Conservation (phyloP, 163 green algal species). For the Volvox carteri region DNA sequence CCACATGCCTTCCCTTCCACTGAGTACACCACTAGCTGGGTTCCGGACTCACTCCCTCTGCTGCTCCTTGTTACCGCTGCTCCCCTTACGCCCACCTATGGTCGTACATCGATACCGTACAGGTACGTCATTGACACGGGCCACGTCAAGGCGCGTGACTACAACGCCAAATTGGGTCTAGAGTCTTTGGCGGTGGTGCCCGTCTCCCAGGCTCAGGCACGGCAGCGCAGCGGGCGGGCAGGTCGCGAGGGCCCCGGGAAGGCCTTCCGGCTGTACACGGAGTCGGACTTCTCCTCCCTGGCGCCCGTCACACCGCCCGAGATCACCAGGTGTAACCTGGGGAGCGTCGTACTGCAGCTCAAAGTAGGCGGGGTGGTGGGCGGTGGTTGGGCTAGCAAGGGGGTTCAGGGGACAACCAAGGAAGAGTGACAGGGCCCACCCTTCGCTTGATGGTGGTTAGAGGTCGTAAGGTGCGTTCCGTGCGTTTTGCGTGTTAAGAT, state of each 20-base stretch:
- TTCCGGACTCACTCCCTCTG: too few relatives aligned
- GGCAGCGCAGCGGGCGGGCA: constrained; percentile 89
- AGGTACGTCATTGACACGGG: constrained; percentile 89
- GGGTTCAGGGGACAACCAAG: neutral
- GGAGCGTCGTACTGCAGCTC: constrained; percentile 80
- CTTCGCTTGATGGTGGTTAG: neutral
- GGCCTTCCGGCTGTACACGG: constrained; percentile 92
- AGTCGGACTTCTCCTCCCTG: constrained; percentile 81
- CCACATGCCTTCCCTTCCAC: too few relatives aligned
- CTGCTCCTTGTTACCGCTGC: too few relatives aligned
- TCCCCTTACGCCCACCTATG: too few relatives aligned
- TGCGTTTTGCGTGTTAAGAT: too few relatives aligned
- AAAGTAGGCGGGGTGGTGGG: constrained; percentile 53
- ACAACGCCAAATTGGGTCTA: constrained; percentile 82
- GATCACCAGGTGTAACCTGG: constrained; percentile 90
- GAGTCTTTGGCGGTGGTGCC: constrained; percentile 91
- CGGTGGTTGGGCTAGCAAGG: neutral
- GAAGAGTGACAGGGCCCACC: neutral
- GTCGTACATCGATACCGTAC: neutral
- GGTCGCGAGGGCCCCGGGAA: constrained; percentile 89
- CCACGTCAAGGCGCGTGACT: constrained; percentile 90
- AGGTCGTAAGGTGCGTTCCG: too few relatives aligned
- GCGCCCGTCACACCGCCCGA: constrained; percentile 82
- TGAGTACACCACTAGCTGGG: too few relatives aligned
- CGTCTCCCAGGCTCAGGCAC: constrained; percentile 85